Evolutionary conservation across 2,329 filamentous ascomycete genomes (phyloP).

Genomic region (Alternaria sp.): DNA sequence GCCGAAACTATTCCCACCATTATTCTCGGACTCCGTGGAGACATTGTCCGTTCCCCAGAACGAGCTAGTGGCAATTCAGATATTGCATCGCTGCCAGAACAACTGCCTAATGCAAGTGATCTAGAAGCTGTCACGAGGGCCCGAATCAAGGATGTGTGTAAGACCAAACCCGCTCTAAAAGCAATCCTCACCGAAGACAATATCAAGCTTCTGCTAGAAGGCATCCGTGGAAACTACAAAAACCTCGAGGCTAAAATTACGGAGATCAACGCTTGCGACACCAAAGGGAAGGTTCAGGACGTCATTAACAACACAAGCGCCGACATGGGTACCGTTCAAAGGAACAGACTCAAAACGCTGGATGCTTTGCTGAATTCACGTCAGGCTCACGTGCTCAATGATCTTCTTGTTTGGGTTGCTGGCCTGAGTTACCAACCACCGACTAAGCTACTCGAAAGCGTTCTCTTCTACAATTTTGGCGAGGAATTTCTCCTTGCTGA

Average conservation of each 20-base stretch:
- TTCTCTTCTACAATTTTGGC: slow-evolving; percentile 12
- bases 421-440: slow-evolving; percentile 2
- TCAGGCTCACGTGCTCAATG: slow-evolving; percentile 20
- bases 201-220: slow-evolving; percentile 19
- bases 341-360: slow-evolving; percentile 8
- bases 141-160: slow-evolving; percentile 12
- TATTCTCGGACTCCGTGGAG: not conserved
- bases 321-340: slow-evolving; percentile 10
- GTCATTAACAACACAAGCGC: slow-evolving; percentile 19
- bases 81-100: not conserved
- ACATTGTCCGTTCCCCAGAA: not conserved
- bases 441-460: slow-evolving; percentile 20
- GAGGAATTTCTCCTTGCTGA: slow-evolving; percentile 14
- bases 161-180: slow-evolving; percentile 19
- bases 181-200: slow-evolving; percentile 17
- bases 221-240: slow-evolving; percentile 18
- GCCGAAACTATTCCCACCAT: not conserved
- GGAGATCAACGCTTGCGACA: slow-evolving; percentile 25
- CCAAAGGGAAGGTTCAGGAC: slow-evolving; percentile 19
- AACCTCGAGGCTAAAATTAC: slow-evolving; percentile 23
- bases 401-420: slow-evolving; percentile 24
- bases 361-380: slow-evolving; percentile 10
- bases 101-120: slow-evolving; percentile 10
- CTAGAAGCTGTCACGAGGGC: slow-evolving; percentile 13
- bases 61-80: not conserved